phyloP scores from a whole-genome alignment of 805 yeast genomes.

The Barnettozyma vustinii region DNA sequence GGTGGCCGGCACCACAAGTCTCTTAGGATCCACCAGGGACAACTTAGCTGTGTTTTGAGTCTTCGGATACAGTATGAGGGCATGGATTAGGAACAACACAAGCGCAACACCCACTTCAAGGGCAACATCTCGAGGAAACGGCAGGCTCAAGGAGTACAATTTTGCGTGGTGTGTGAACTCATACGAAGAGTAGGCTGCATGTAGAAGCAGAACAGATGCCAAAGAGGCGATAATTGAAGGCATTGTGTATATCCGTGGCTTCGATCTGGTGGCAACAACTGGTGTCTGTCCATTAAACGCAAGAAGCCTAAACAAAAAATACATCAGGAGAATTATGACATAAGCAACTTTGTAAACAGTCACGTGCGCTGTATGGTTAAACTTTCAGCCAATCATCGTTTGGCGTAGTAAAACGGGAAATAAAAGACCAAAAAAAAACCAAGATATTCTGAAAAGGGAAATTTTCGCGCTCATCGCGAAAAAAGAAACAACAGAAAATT shows the following conservation, averaged over 20 bases:
- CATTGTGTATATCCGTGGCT: background rate
- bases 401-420: background rate
- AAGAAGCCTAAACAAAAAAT: background rate
- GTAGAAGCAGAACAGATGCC: conserved; percentile 1
- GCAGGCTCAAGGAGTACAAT: background rate
- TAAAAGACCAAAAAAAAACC: no score
- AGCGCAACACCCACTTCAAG: conserved; percentile 3
- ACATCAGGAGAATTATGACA: no score
- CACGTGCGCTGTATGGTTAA: no score
- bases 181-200: conserved; percentile 11
- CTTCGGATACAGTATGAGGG: conserved; percentile 3
- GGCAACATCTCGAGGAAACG: conserved; percentile 8
- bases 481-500: conserved; percentile 1
- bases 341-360: no score
- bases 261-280: no score
- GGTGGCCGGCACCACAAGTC: conserved; percentile 1
- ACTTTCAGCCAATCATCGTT: background rate
- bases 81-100: conserved; percentile 1
- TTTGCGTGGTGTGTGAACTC: conserved; percentile 5
- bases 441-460: background rate
- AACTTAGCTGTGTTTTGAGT: conserved; percentile 1
- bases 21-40: conserved; percentile 1
- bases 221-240: background rate
- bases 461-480: background rate
- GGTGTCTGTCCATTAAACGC: no score